These are phyloP conservation scores for Dactylellina cionopaga DNA, from an alignment of 2,329 filamentous ascomycete genomes.

Conservation along the genomic window DNA sequence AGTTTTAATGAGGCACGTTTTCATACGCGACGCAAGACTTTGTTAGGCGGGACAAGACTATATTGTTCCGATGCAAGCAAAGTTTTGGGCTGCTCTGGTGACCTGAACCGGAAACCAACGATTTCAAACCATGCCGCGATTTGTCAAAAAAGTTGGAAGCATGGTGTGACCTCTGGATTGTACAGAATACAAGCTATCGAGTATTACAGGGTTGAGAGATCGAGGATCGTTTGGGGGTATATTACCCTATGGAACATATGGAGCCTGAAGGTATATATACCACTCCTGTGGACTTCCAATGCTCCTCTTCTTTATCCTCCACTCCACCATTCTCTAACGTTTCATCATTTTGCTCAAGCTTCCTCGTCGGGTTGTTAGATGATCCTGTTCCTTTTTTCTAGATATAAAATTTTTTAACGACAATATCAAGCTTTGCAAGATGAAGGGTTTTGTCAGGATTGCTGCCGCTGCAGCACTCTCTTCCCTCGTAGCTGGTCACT, in stretches of 20 bases:
- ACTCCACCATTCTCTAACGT: constrained; percentile 23
- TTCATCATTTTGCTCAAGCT: constrained; percentile 40
- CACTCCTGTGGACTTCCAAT: constrained; percentile 4
- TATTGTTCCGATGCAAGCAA: constrained; percentile 45
- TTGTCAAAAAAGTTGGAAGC: neutral
- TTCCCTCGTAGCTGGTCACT: constrained; percentile 41
- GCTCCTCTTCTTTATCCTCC: neutral
- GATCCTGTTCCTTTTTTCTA: neutral
- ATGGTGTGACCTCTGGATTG: too few relatives aligned
- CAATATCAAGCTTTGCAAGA: constrained; percentile 2
- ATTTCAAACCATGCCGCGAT: neutral
- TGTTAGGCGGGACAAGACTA: constrained; percentile 50
- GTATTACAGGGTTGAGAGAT: constrained; percentile 2
- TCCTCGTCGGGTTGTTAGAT: constrained; percentile 31
- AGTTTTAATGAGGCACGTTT: constrained; percentile 9
- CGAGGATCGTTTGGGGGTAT: neutral
- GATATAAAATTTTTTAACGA: constrained; percentile 24
- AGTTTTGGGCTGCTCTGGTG: constrained; percentile 11
- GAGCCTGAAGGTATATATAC: constrained; percentile 30
- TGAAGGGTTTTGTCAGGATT: constrained; percentile 30
- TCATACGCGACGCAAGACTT: constrained; percentile 33
- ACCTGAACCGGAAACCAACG: neutral
- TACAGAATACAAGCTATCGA: constrained; percentile 3
- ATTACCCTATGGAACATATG: neutral
- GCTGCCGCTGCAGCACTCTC: constrained; percentile 35